A percentile compares a stretch with the other conserved stretches of the same genome.
Conservation (phyloP, 345 rosid species). For the Eucalyptus erythrocorys region DNA sequence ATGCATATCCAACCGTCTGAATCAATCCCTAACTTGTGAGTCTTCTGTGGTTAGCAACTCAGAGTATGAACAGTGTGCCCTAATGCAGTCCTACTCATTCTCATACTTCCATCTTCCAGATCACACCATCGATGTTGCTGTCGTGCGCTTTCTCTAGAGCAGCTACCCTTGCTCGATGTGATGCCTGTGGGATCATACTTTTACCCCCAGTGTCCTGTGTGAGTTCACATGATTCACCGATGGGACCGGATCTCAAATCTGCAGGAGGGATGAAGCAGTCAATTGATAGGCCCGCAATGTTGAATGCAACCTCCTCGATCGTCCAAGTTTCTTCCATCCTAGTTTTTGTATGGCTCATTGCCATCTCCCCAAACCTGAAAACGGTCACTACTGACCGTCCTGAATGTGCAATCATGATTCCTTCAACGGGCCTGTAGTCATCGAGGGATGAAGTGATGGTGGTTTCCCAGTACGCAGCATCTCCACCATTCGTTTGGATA, state of each 20-base stretch:
- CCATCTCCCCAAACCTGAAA: slow-evolving; percentile 32
- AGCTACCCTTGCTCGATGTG: not conserved
- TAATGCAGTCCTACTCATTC: not conserved
- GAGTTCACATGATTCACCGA: not conserved
- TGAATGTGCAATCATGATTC: slow-evolving; percentile 41
- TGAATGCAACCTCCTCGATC: slow-evolving; percentile 7
- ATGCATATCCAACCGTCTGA: not conserved
- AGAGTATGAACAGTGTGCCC: not conserved
- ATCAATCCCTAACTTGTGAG: not conserved
- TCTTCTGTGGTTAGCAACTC: not conserved
- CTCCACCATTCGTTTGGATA: slow-evolving; percentile 16
- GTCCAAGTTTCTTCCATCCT: slow-evolving; percentile 14
- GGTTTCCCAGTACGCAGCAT: slow-evolving; percentile 23
- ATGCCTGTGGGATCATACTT: not conserved
- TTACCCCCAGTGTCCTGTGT: not conserved
- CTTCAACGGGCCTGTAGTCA: slow-evolving; percentile 33
- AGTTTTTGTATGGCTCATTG: slow-evolving; percentile 29
- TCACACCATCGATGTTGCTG: not conserved
- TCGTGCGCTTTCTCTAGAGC: not conserved
- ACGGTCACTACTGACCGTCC: slow-evolving; percentile 37
- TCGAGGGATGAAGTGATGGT: slow-evolving; percentile 32
- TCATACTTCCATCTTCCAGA: not conserved
- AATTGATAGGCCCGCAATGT: slow-evolving; percentile 1
- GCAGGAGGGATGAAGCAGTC: slow-evolving; percentile 14
- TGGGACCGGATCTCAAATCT: not conserved